A percentile compares a stretch with the other conserved stretches of the same genome.
phyloP scores from a whole-genome alignment of 768 basidiomycete species.

The Psilocybe tampanensis region DNA sequence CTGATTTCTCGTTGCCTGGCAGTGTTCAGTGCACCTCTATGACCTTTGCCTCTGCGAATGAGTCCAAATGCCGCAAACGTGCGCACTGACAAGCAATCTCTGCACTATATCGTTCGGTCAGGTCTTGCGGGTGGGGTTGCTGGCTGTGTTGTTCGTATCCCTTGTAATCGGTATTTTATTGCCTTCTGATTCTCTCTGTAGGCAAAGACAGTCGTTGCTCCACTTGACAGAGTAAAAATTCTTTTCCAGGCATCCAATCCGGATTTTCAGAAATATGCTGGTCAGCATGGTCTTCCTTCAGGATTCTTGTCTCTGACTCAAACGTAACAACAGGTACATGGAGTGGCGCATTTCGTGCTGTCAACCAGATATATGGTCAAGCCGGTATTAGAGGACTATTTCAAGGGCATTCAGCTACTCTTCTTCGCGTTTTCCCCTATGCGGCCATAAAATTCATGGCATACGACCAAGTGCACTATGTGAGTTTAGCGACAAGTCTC shows the following conservation, averaged over 20 bases:
- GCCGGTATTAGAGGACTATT: conserved; percentile 80
- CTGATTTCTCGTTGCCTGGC: background rate
- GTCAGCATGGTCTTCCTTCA: conserved; percentile 40
- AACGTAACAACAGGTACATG: conserved; percentile 65
- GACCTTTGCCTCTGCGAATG: conserved; percentile 49
- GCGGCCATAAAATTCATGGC: conserved; percentile 97
- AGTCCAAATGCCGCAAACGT: conserved; percentile 56
- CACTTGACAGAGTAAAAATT: conserved; percentile 97
- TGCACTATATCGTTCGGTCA: conserved; percentile 72
- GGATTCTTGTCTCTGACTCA: background rate
- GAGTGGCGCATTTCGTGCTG: conserved; percentile 82
- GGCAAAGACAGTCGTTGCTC: conserved; percentile 96
- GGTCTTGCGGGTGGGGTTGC: conserved; percentile 93
- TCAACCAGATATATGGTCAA: conserved; percentile 66
- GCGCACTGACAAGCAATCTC: conserved; percentile 53
- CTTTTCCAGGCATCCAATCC: conserved; percentile 97
- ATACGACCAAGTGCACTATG: conserved; percentile 86
- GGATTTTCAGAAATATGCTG: conserved; percentile 92
- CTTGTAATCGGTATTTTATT: conserved; percentile 7
- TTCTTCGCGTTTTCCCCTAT: conserved; percentile 94
- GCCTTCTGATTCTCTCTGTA: conserved; percentile 31
- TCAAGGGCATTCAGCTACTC: conserved; percentile 95
- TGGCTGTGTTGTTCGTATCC: conserved; percentile 80
- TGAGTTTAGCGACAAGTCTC: conserved; percentile 34
- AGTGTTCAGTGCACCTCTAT: conserved; percentile 30